Conservation (phyloP, 768 basidiomycete genomes). For the Amanita fuliginea region DNA sequence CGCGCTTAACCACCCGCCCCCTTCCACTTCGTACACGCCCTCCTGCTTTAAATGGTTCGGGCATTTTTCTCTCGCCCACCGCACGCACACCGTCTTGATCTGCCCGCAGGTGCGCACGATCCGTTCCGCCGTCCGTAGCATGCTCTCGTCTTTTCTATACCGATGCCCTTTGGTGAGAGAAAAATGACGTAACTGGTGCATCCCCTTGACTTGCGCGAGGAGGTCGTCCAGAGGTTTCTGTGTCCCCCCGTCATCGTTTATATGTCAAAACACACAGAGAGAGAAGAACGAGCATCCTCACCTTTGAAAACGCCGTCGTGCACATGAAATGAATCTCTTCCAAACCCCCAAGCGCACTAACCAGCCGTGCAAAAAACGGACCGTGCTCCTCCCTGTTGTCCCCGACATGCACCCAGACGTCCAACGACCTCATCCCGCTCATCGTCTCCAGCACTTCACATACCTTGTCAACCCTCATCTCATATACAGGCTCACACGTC, state of each 20-base stretch:
- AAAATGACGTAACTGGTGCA: constrained; percentile 31
- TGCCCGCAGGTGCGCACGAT: constrained; percentile 22
- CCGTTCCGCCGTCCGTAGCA: constrained; percentile 29
- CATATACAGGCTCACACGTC: constrained; percentile 38
- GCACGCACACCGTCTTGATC: constrained; percentile 31
- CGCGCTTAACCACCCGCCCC: constrained; percentile 7
- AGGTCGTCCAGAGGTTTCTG: constrained; percentile 34
- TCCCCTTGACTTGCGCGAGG: constrained; percentile 22
- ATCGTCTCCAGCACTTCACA: constrained; percentile 24
- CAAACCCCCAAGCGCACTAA: constrained; percentile 21
- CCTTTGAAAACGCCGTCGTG: constrained; percentile 32
- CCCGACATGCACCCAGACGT: constrained; percentile 35
- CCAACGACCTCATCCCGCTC: constrained; percentile 27
- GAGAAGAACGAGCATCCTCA: too few relatives aligned
- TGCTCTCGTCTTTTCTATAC: constrained; percentile 29
- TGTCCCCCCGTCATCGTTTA: too few relatives aligned
- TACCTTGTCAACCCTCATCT: constrained; percentile 20
- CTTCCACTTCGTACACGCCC: constrained; percentile 23
- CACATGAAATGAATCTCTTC: constrained; percentile 43
- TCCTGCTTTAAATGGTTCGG: constrained; percentile 40
- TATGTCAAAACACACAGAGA: too few relatives aligned
- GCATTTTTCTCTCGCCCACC: constrained; percentile 37
- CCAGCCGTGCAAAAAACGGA: constrained; percentile 23
- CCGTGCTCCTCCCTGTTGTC: constrained; percentile 3
- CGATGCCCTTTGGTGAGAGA: constrained; percentile 39